These are phyloP conservation scores for Amanita phalloides DNA, from an alignment of 768 basidiomycete species.

Conservation along the genomic window DNA sequence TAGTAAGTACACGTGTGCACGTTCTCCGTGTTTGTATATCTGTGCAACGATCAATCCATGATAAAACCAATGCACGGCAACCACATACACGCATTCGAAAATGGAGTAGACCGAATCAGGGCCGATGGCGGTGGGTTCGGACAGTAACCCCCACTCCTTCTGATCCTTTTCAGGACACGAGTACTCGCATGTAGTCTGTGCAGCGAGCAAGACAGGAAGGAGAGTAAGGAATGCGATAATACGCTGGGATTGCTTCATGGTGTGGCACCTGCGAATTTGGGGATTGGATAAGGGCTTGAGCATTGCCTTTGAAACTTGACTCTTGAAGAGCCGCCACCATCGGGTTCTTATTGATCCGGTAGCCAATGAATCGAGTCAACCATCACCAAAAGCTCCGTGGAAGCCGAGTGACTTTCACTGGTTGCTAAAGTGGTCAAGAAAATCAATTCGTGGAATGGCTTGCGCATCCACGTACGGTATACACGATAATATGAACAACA, in stretches of 20 bases:
- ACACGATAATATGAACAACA: background rate
- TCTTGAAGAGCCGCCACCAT: background rate
- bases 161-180: constrained; percentile 6
- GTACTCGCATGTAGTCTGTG: constrained; percentile 2
- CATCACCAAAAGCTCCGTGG: constrained; percentile 15
- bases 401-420: too few relatives aligned
- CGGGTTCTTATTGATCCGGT: background rate
- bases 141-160: background rate
- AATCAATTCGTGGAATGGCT: background rate
- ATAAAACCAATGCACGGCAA: background rate
- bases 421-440: too few relatives aligned
- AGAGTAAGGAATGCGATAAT: background rate
- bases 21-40: background rate
- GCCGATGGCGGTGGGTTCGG: constrained; percentile 1
- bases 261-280: background rate
- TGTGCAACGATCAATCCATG: background rate
- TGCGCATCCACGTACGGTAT: background rate
- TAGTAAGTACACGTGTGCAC: constrained; percentile 6
- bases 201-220: background rate
- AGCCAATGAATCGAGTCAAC: constrained; percentile 34
- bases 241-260: background rate
- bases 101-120: constrained; percentile 6
- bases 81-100: constrained; percentile 9
- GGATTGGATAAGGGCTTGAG: background rate
- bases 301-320: background rate